Evolutionary conservation across 177 flowering plant genomes (phyloP).

Genomic region (Vitis hybrid): DNA sequence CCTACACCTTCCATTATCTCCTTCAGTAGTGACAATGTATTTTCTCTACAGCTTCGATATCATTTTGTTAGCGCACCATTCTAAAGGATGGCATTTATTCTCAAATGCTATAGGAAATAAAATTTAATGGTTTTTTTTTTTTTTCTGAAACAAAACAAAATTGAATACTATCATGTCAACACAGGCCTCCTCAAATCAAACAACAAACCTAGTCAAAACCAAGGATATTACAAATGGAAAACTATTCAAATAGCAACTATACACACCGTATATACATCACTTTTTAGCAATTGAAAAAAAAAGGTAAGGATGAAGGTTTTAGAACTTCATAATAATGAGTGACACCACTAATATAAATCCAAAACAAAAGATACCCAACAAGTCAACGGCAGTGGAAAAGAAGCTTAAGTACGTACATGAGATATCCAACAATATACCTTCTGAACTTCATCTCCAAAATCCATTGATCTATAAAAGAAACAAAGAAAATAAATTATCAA

Average conservation of each 20-base stretch:
- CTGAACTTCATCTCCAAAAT: conserved; percentile 13
- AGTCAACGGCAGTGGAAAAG: not conserved
- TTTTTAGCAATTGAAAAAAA: not conserved
- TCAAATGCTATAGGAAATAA: too few relatives aligned
- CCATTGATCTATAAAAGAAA: conserved; percentile 16
- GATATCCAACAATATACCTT: conserved; percentile 7
- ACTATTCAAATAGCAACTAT: too few relatives aligned
- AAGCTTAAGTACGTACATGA: conserved; percentile 14
- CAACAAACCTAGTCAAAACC: not conserved
- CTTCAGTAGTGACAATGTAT: too few relatives aligned
- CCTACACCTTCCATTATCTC: too few relatives aligned
- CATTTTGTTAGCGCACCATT: too few relatives aligned
- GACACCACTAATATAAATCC: not conserved
- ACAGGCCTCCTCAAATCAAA: too few relatives aligned
- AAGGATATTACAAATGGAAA: not conserved
- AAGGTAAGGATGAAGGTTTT: not conserved
- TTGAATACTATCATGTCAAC: too few relatives aligned
- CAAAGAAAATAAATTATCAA: not conserved
- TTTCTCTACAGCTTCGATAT: too few relatives aligned
- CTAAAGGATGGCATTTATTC: too few relatives aligned
- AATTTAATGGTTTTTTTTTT: too few relatives aligned
- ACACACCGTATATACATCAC: not conserved
- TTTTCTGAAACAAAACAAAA: too few relatives aligned
- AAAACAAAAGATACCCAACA: not conserved
- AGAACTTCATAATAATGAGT: not conserved